A percentile compares a stretch with the other conserved stretches of the same genome.
Evolutionary conservation across 345 rosid genomes (phyloP).

Genomic region (Punica granatum): DNA sequence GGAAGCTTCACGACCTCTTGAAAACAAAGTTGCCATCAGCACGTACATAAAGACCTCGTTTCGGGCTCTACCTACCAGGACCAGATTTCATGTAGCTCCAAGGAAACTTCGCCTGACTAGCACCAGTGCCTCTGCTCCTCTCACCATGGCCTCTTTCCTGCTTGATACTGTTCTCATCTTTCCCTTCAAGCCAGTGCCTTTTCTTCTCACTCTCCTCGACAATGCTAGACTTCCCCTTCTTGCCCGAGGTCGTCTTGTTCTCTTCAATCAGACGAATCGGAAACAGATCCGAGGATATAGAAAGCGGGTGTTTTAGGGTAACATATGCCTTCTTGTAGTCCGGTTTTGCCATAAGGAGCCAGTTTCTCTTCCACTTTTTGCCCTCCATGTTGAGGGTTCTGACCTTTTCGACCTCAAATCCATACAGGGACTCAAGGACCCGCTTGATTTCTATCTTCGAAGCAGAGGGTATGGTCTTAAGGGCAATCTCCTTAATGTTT

Average conservation of each 20-base stretch:
- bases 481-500: conserved; percentile 64
- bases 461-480: conserved; percentile 80
- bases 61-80: neutral
- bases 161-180: conserved; percentile 19
- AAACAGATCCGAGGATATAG: conserved; percentile 54
- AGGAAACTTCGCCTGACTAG: conserved; percentile 38
- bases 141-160: conserved; percentile 13
- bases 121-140: conserved; percentile 7
- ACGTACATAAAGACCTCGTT: neutral
- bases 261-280: conserved; percentile 53
- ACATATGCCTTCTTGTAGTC: conserved; percentile 94
- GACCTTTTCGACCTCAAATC: conserved; percentile 81
- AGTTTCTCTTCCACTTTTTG: conserved; percentile 83
- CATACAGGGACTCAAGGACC: conserved; percentile 81
- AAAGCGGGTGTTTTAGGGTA: conserved; percentile 51
- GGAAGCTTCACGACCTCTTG: neutral
- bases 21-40: neutral
- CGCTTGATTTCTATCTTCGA: conserved; percentile 96
- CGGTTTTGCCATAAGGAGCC: conserved; percentile 62
- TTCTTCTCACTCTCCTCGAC: conserved; percentile 60
- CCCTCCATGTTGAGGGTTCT: conserved; percentile 93
- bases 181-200: conserved; percentile 78
- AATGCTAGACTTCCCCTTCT: conserved; percentile 47
- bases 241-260: conserved; percentile 55
- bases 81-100: conserved; percentile 65